Evolutionary conservation across 495 filamentous ascomycete genomes (phyloP), one percentile per base, ranked within the genome.

Genomic region (Penicillium goetzii): DNA sequence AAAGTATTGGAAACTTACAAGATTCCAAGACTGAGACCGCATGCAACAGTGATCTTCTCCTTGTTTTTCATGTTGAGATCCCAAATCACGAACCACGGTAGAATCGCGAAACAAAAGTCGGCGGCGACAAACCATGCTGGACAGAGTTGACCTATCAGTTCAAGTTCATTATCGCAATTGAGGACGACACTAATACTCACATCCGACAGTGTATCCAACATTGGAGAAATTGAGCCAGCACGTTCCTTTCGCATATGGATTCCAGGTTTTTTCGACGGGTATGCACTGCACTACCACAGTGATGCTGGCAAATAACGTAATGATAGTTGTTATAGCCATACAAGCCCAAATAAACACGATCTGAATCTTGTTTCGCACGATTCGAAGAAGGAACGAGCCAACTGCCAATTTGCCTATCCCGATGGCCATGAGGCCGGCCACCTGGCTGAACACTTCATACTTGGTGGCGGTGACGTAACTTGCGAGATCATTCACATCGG

Each of bases 41-140:
- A 67, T 4, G 69, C 67, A 38, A 74, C 65, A 14, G 68, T 70
- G 54, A 74, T 64, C 58, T 70, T 23, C 34, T 74, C 72, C 47
- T 70, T 74, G 14, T 65, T 59, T 30, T 72, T 74, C 69, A 74
- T 74, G 36, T 72, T 74, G 56, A 72, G 61, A 51, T 74, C 65
- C 72, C 72, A 74, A 11, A 38, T 38, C 26, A 72, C 64, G 26
- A 74, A 72, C 72, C 72, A 74, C 1, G 69, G 72, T 2, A 74
- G 69, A 33, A 70, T 70, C 0, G 72, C 72, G 10, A 53, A 74
- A 70, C 64, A 62, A 38, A 74, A 69, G 52, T 74, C 72, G 23
- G 64, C 64, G 15, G 60, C 69, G 15, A 70, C 67, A 33, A 70
- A 72, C 67, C 69, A 70, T 12, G 72, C 69, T 72, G 17, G 10